Evolutionary conservation across 1,139 yeast species (phyloP).

Genomic region (Yamadazyma conglobata): DNA sequence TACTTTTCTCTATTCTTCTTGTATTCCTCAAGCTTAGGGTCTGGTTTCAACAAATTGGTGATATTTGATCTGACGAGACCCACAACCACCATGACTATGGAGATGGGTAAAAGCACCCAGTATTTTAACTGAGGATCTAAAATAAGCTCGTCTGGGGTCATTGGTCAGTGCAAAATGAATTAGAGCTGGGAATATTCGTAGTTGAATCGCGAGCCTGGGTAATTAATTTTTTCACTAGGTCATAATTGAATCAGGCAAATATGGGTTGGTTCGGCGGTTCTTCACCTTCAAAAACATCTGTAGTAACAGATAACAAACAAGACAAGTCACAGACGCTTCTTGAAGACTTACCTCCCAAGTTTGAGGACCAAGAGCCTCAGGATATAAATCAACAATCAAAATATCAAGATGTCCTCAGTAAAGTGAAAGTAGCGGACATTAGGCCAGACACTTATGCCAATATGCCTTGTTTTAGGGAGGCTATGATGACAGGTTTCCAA

Average conservation of each 20-base stretch:
- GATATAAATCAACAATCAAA: constrained; percentile 16
- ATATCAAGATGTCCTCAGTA: constrained; percentile 29
- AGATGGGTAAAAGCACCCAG: constrained; percentile 91
- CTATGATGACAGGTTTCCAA: constrained; percentile 82
- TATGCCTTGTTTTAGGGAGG: constrained; percentile 89
- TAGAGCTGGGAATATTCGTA: not conserved
- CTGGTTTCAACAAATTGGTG: constrained; percentile 55
- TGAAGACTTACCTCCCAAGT: constrained; percentile 46
- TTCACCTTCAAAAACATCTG: constrained; percentile 25
- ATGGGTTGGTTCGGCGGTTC: constrained; percentile 36
- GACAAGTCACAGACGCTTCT: constrained; percentile 19
- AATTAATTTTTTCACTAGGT: not conserved
- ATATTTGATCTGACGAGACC: constrained; percentile 76
- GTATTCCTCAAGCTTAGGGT: constrained; percentile 51
- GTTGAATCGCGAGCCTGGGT: constrained; percentile 2
- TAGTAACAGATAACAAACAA: constrained; percentile 21
- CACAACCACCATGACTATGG: constrained; percentile 86
- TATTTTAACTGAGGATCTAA: constrained; percentile 80
- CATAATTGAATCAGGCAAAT: not conserved
- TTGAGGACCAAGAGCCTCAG: constrained; percentile 33
- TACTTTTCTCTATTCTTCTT: constrained; percentile 59
- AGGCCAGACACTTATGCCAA: constrained; percentile 48
- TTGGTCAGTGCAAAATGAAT: not conserved
- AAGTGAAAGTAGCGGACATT: constrained; percentile 49
- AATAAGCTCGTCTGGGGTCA: constrained; percentile 28